Evolutionary conservation across 1,284 basidiomycete species (phyloP).

Genomic region (Termitomyces sp.): DNA sequence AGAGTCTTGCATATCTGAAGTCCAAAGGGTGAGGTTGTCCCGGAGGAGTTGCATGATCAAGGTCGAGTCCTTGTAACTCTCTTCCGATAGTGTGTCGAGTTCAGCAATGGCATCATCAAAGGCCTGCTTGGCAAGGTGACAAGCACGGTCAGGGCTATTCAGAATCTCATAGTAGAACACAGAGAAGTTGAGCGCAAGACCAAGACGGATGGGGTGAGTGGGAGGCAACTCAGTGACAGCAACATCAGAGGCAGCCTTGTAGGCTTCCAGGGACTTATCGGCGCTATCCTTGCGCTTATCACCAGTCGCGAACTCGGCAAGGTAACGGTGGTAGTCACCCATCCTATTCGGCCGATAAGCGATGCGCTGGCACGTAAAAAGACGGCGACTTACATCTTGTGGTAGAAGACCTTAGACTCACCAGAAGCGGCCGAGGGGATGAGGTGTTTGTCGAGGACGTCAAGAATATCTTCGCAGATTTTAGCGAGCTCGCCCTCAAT

Average conservation of each 20-base stretch:
- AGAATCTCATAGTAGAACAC: constrained; percentile 99
- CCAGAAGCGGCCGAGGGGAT: constrained; percentile 97
- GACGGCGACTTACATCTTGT: constrained; percentile 87
- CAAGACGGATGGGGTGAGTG: constrained; percentile 98
- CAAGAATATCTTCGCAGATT: constrained; percentile 99
- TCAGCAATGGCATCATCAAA: constrained; percentile 99
- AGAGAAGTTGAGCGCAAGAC: constrained; percentile 99
- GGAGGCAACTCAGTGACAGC: constrained; percentile 97
- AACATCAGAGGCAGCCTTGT: constrained; percentile 99
- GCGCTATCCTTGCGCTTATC: constrained; percentile 98
- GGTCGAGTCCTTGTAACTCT: constrained; percentile 99
- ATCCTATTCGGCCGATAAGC: constrained; percentile 61
- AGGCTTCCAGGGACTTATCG: constrained; percentile 98
- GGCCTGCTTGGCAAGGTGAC: constrained; percentile 99
- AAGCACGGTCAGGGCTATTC: constrained; percentile 98
- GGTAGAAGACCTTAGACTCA: constrained; percentile 99
- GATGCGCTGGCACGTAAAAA: constrained; percentile 1
- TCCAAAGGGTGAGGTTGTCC: constrained; percentile 98
- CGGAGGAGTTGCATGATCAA: constrained; percentile 99
- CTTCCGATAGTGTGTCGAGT: constrained; percentile 98
- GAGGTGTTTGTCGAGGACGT: constrained; percentile 98
- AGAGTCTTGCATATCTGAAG: constrained; percentile 92
- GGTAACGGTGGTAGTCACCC: constrained; percentile 99
- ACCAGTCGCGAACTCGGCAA: constrained; percentile 98
- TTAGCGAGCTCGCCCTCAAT: constrained; percentile 97